Evolutionary conservation across 208 protist species (phyloP).

Genomic region (Acanthamoeba healyi): DNA sequence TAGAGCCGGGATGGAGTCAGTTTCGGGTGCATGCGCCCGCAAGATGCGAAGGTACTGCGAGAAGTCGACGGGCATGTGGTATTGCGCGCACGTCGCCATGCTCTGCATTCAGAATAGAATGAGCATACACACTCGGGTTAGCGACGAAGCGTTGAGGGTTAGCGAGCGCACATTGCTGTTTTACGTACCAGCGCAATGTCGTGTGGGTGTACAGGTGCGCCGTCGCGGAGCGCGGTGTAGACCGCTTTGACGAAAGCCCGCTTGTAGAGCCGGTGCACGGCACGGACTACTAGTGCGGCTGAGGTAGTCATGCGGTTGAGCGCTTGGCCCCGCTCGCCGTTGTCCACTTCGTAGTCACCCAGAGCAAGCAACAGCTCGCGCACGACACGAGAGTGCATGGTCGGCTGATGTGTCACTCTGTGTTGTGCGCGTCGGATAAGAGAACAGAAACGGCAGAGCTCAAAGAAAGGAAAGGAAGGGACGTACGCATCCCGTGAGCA

Average conservation of each 20-base stretch:
- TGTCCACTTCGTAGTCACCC: background rate
- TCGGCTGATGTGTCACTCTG: constrained; percentile 55
- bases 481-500: constrained; percentile 43
- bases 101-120: background rate
- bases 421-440: background rate
- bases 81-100: background rate
- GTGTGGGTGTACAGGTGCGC: constrained; percentile 61
- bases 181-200: constrained; percentile 25
- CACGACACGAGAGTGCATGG: constrained; percentile 35
- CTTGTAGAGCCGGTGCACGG: constrained; percentile 55
- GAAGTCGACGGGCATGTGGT: constrained; percentile 37
- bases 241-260: constrained; percentile 70
- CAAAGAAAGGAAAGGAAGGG: background rate
- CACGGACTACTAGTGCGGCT: constrained; percentile 23
- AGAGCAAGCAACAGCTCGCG: constrained; percentile 25
- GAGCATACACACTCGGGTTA: background rate
- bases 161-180: background rate
- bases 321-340: background rate
- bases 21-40: constrained; percentile 13
- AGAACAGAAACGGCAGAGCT: background rate
- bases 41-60: constrained; percentile 38
- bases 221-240: constrained; percentile 67
- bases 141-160: too few relatives aligned
- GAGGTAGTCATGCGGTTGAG: constrained; percentile 62
- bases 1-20: background rate